Evolutionary conservation across 1,284 basidiomycete genomes (phyloP).

Genomic region (Boletus holoroseus): DNA sequence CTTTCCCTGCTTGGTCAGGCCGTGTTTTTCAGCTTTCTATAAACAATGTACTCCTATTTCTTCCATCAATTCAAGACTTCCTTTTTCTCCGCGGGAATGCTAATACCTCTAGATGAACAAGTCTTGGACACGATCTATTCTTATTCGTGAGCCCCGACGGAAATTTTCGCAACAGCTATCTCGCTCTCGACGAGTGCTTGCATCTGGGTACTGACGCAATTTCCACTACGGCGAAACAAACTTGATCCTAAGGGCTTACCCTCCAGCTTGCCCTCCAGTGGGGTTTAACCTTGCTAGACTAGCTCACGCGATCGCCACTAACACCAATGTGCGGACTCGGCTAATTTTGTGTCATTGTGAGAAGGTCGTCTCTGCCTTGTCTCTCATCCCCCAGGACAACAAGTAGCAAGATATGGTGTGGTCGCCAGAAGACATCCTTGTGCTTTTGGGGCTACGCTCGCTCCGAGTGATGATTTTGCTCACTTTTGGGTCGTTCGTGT

Average conservation of each 20-base stretch:
- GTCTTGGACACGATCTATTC: neutral
- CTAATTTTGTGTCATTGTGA: neutral
- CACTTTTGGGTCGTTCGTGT: constrained; percentile 4
- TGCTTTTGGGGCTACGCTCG: constrained; percentile 4
- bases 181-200: neutral
- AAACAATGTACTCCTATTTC: constrained; percentile 19
- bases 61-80: constrained; percentile 15
- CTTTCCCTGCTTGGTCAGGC: constrained; percentile 25
- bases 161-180: neutral
- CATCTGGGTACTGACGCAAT: neutral
- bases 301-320: neutral
- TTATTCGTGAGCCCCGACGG: neutral
- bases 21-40: constrained; percentile 12
- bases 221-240: neutral
- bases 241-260: neutral
- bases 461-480: constrained; percentile 2
- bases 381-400: neutral
- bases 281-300: neutral
- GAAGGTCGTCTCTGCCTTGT: neutral
- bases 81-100: neutral
- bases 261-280: neutral
- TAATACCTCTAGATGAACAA: neutral
- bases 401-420: neutral
- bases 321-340: neutral
- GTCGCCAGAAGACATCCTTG: neutral